Evolutionary conservation across 1,284 basidiomycete genomes (phyloP), one percentile per base, ranked within the genome.

Genomic region (Athelia psychrophila): DNA sequence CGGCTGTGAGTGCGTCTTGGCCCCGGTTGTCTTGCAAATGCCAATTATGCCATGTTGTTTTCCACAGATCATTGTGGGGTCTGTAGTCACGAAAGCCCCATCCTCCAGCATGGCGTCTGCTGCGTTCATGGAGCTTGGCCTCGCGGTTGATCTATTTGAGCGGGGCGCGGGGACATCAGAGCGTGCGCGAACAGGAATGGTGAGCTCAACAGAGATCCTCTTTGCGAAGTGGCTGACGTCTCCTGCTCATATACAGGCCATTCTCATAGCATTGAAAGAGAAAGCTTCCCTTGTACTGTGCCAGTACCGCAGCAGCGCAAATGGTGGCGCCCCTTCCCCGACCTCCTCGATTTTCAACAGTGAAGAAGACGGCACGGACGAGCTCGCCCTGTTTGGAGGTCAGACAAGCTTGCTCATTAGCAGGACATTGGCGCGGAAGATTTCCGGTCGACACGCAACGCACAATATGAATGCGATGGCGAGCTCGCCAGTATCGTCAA

Each of bases 151-250:
- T n/a, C 42, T 60, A 20, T 63, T 51, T 54, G 60, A 51, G 51
- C 56, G 51, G 25, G 53, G 53, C 3, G 59, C 58, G 2, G 47
- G 55, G 48, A 51, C 54, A 10, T 54, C 54, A n/a, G 55, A 58
- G 23, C 54, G 62, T 13, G 58, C 63, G 6, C 57, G 58, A 6
- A 56, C 55, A 23, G 59, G 57, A 12, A 49, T 66, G 47, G 64
- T 66, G 49, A 22, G 63, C 48, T n/a, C 35, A 52, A 10, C 22
- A 42, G 5, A 13, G 27, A 30, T 5, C 38, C 5, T 42, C 5
- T 18, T 18, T 6, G 22, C 38, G 38, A 8, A 5, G n/a, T 8
- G 16, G 6, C 38, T 42, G 38, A 42, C 22, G 16, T 6, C 5
- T 42, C 38, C 16, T n/a, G 13, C 5, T n/a, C 38, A 10, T 8